These are phyloP conservation scores for Umbelopsis sp. DNA, from an alignment of 192 early-diverging fungal genomes.

Conservation along the genomic window DNA sequence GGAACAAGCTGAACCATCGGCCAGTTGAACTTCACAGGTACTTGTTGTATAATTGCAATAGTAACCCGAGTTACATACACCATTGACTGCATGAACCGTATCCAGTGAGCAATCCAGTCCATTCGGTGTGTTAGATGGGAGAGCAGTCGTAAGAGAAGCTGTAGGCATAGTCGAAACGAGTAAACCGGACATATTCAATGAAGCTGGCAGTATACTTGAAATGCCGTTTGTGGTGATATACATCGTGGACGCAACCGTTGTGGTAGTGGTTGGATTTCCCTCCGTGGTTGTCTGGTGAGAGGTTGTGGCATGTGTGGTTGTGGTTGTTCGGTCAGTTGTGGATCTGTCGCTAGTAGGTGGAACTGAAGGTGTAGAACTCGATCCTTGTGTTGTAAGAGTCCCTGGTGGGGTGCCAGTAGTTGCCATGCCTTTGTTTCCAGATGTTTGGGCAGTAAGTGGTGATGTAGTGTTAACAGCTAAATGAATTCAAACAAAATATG, in stretches of 20 bases:
- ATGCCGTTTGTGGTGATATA: constrained; percentile 1
- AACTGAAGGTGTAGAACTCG: background rate
- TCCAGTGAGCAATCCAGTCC: background rate
- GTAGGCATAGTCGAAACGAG: background rate
- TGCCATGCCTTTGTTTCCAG: background rate
- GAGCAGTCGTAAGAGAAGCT: background rate
- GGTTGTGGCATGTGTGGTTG: background rate
- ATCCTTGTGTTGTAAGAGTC: no score
- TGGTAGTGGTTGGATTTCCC: background rate
- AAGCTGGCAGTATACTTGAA: background rate
- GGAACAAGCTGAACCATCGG: background rate
- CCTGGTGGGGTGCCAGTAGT: background rate
- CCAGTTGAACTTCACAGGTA: background rate
- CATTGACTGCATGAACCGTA: background rate
- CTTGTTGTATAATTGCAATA: background rate
- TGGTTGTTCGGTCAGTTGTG: background rate
- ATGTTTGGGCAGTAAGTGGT: background rate
- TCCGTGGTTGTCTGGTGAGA: background rate
- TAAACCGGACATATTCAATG: background rate
- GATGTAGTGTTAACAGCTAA: background rate
- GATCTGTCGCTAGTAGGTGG: background rate
- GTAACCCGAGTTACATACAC: constrained; percentile 1
- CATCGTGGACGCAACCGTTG: background rate
- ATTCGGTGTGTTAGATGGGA: background rate
- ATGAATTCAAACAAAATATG: no score